These are phyloP conservation scores for Suhomyces panamericanus DNA, from an alignment of 1,139 yeast genomes.

Conservation along the genomic window DNA sequence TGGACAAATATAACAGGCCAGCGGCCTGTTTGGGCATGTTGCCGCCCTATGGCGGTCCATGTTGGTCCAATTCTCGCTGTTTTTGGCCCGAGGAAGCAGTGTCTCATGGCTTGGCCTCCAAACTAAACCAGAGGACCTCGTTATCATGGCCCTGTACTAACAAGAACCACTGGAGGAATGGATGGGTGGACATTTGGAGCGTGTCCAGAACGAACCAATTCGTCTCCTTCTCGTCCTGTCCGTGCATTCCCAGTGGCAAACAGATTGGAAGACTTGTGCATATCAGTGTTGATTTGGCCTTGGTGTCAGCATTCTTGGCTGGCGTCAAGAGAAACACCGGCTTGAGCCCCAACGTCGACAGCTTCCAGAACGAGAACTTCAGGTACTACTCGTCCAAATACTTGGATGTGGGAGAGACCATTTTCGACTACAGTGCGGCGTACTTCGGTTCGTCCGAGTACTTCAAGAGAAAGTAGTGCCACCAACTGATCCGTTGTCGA, in stretches of 20 bases:
- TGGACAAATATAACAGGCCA: no score
- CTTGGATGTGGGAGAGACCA: conserved; percentile 80
- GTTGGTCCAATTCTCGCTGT: background rate
- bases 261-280: conserved; percentile 67
- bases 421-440: conserved; percentile 73
- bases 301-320: conserved; percentile 81
- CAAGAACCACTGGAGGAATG: background rate
- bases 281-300: conserved; percentile 66
- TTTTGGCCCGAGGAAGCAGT: no score
- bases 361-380: conserved; percentile 46
- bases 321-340: conserved; percentile 91
- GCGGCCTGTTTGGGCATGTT: background rate
- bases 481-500: background rate
- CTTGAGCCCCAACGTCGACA: conserved; percentile 49
- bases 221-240: no score
- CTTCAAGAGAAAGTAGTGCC: conserved; percentile 58
- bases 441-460: conserved; percentile 70
- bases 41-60: background rate
- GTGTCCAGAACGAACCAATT: no score
- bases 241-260: background rate
- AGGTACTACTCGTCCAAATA: conserved; percentile 64
- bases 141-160: background rate
- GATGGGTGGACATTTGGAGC: background rate
- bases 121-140: no score
- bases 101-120: no score